These are phyloP conservation scores for Magnolia changhungtana DNA, from an alignment of 164 flowering plant genomes.

Conservation along the genomic window DNA sequence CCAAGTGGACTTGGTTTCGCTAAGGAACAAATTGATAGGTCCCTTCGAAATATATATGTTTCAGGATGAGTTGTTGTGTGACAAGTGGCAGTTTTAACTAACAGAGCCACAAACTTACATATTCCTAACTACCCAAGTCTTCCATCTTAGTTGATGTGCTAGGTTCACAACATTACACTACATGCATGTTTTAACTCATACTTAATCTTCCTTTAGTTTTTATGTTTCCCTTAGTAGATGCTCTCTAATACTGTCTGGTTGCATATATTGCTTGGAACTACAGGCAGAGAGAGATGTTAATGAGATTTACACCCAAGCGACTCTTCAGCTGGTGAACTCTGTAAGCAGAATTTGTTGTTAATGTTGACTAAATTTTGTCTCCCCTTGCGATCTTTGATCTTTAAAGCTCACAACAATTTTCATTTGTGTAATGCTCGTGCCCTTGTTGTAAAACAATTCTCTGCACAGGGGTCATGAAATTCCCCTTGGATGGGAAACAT, in stretches of 20 bases:
- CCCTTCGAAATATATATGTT: no score
- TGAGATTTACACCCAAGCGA: conserved; percentile 97
- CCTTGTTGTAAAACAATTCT: no score
- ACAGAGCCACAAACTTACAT: no score
- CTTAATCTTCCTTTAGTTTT: not conserved
- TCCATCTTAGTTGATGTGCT: conserved; percentile 84
- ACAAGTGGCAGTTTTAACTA: no score
- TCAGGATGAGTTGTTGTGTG: no score
- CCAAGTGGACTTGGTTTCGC: no score
- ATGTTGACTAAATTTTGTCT: not conserved
- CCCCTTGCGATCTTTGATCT: not conserved
- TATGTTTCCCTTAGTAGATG: not conserved
- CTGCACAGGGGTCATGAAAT: no score
- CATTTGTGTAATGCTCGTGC: no score
- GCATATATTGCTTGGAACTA: conserved; percentile 1
- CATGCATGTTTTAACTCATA: conserved; percentile 53
- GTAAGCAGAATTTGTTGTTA: conserved; percentile 41
- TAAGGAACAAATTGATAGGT: no score
- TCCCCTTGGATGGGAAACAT: no score
- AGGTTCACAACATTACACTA: conserved; percentile 88
- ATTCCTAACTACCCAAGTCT: conserved; percentile 94
- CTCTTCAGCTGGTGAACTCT: conserved; percentile 88
- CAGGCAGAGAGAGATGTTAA: conserved; percentile 97
- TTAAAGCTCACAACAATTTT: no score
- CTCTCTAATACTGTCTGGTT: not conserved